Evolutionary conservation across 2,329 filamentous ascomycete species (phyloP), one percentile per base, ranked within the genome.

Genomic region (Moelleriella libera): DNA sequence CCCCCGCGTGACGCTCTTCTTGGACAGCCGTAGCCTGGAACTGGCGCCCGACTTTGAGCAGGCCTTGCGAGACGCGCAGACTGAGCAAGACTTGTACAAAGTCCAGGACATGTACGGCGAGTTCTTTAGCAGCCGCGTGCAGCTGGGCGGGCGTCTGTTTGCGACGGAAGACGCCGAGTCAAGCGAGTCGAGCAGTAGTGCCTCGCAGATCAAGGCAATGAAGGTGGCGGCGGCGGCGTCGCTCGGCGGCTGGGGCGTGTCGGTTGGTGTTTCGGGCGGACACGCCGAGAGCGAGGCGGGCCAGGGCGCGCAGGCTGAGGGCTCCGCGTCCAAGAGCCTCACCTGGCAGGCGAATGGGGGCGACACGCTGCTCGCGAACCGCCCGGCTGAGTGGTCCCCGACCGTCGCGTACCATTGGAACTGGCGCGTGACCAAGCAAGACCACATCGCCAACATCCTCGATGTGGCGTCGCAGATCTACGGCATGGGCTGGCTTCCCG

Each of bases 91-190:
- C 10, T 8, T 41, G 10, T n/a, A 41, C 40, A 11, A 41, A 14
- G 43, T 44, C 31, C 40, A 47, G 10, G 45, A 46, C 41, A 14
- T 30, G 2, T 44, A 49, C 41, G 47, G 47, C 30, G 44, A 49
- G n/a, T 49, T 46, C 40, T 49, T 49, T 30, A 45, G 43, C 30
- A 42, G 37, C 37, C 45, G 47, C n/a, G 47, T 46, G 7, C 47
- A 49, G 39, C 39, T 49, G 2, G 47, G 47, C 37, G 47, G 47
- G 1, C 47, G 47, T 12, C 47, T 49, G 30, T 49, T 49, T 29
- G 47, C 47, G 11, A 46, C 47, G 4, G 47, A 49, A 41, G 32
- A 37, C 3, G 12, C 12, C 2, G 32, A 37, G 7, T 37, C 32
- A 2, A 37, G 12, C 8, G 32, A 37, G 32, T 21, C 21, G 21